A percentile compares a stretch with the other conserved stretches of the same genome.
These are phyloP conservation scores for Ramaria sp. DNA, from an alignment of 768 basidiomycete genomes.

Conservation along the genomic window DNA sequence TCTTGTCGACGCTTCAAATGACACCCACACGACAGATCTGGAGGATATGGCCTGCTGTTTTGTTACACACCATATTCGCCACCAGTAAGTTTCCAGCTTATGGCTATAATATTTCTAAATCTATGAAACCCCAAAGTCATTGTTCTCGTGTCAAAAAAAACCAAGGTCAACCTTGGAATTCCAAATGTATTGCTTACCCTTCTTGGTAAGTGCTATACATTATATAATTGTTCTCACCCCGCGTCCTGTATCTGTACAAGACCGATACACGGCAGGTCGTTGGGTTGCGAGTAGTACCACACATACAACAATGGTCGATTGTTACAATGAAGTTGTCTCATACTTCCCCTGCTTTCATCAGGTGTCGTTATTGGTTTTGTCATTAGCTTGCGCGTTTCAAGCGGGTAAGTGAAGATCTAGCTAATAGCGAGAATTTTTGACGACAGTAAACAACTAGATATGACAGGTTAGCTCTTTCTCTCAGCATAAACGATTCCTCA, in stretches of 20 bases:
- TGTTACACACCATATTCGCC: constrained; percentile 50
- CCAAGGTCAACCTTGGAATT: constrained; percentile 30
- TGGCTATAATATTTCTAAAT: background rate
- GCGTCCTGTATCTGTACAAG: no score
- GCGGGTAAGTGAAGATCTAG: constrained; percentile 30
- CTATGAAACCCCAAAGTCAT: constrained; percentile 23
- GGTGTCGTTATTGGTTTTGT: constrained; percentile 50
- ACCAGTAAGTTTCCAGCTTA: constrained; percentile 24
- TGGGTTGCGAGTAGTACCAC: no score
- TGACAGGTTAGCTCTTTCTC: constrained; percentile 20
- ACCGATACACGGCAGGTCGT: no score
- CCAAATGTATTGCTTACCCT: constrained; percentile 51
- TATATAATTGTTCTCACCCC: background rate
- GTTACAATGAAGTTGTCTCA: background rate
- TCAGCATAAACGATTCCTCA: background rate
- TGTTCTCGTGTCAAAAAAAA: constrained; percentile 31
- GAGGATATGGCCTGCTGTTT: constrained; percentile 57
- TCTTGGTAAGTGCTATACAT: constrained; percentile 29
- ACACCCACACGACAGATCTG: constrained; percentile 27
- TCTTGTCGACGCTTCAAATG: background rate
- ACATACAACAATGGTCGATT: no score
- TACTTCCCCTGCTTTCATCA: constrained; percentile 14
- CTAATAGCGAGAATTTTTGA: background rate
- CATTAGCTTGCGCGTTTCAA: constrained; percentile 52
- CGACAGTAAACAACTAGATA: background rate